Conservation (phyloP, 2,329 filamentous ascomycete genomes). For the Alternaria triticina region DNA sequence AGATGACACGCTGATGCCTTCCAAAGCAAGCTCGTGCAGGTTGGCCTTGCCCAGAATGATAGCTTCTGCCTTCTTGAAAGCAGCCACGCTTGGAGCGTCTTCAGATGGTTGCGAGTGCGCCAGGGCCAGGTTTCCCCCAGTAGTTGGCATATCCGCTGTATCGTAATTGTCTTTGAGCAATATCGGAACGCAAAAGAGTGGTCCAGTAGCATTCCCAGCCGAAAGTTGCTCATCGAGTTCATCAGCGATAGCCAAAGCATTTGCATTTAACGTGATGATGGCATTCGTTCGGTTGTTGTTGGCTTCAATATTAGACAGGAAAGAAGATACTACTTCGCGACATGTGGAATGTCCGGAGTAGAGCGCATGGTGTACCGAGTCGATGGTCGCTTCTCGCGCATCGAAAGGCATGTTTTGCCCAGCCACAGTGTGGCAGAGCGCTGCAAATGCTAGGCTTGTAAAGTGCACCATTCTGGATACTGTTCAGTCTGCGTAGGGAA, state of each 20-base stretch:
- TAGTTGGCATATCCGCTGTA: constrained; percentile 63
- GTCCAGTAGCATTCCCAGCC: constrained; percentile 57
- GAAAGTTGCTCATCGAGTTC: constrained; percentile 56
- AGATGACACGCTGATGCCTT: constrained; percentile 68
- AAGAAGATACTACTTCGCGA: constrained; percentile 60
- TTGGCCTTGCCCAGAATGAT: constrained; percentile 65
- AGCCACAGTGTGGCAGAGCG: constrained; percentile 12
- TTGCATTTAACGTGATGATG: constrained; percentile 60
- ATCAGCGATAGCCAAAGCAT: constrained; percentile 58
- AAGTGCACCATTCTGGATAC: constrained; percentile 12
- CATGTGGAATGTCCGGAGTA: constrained; percentile 61
- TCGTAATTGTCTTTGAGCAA: constrained; percentile 71
- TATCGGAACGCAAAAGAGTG: constrained; percentile 67
- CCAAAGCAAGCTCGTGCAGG: constrained; percentile 68
- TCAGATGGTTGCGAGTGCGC: constrained; percentile 53
- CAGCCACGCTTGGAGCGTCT: constrained; percentile 60
- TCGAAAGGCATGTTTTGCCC: constrained; percentile 54
- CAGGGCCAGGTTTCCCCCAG: constrained; percentile 61
- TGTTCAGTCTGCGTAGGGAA: neutral
- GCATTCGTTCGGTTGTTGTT: constrained; percentile 65
- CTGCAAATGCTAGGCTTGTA: neutral
- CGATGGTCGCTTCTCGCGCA: constrained; percentile 64
- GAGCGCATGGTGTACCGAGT: constrained; percentile 62
- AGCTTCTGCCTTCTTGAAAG: constrained; percentile 58
- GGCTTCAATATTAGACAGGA: constrained; percentile 63